Evolutionary conservation across 768 basidiomycete genomes (phyloP), one percentile per base, ranked within the genome.

Genomic region (Kondoa subrosea): DNA sequence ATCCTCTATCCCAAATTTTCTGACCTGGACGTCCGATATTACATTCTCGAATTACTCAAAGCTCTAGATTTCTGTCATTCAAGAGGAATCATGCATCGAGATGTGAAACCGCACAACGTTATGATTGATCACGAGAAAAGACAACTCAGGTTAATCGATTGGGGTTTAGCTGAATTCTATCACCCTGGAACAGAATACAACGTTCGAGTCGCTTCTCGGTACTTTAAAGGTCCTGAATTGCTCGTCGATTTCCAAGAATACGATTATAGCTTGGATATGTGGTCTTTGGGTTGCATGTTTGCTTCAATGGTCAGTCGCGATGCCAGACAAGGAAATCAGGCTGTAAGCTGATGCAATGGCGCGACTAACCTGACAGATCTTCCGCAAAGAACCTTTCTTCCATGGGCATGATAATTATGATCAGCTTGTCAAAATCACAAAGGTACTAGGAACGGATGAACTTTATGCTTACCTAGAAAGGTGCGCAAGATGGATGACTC

Each of bases 341-440:
- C 14, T 34, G 56, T 4, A 56, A 66, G 12, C 40, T 8, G 58
- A 0, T 16, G 56, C 8, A 17, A 60, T 21, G 27, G 15, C 4
- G n/a, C 67, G 15, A 21, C 57, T 3, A 31, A 15, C n/a, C 40
- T 30, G 34, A 26, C 72, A 96, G 92, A 96, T 97, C 74, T 96
- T 97, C 84, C 85, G 93, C 73, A 96, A 96, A 77, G 93, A 96
- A 77, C 93, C 93, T 27, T 95, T 96, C 81, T 97, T 97, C 84
- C 93, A 97, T 75, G 93, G 93, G 17, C 92, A 95, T 76, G 92
- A 97, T 78, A 97, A 97, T 78, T 93, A 93, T 75, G 93, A 97
- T 79, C 93, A 96, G 76, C 80, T 97, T 68, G 92, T 93, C 75
- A 97, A 95, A 80, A 97, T 97, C 71, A 86, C 91, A 66, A 97